These are phyloP conservation scores for Bryum argenteum DNA, from an alignment of 225 moss, liverwort and hornwort genomes.

Conservation along the genomic window DNA sequence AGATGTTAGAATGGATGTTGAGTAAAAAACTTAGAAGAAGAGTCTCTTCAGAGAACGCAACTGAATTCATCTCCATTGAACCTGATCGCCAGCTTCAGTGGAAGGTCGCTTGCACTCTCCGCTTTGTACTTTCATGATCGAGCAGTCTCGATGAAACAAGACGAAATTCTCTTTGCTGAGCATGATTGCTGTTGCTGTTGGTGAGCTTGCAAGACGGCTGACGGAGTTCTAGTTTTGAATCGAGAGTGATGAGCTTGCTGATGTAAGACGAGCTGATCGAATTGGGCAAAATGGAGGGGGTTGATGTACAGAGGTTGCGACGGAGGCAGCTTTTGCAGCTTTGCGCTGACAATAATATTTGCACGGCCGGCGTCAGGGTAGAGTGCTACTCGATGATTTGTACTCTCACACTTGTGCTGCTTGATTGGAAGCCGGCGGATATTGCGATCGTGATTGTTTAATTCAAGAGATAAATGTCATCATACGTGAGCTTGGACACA, in stretches of 20 bases:
- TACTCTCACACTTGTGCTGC: too few relatives aligned
- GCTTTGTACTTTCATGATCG: conserved; percentile 15
- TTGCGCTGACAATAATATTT: conserved; percentile 39
- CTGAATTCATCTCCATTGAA: conserved; percentile 27
- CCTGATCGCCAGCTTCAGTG: conserved; percentile 28
- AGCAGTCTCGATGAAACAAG: conserved; percentile 10
- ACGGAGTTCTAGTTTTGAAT: not conserved
- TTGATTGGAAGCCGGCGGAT: too few relatives aligned
- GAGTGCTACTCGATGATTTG: not conserved
- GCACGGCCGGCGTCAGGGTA: conserved; percentile 60
- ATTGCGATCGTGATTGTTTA: too few relatives aligned
- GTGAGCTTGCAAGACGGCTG: conserved; percentile 3
- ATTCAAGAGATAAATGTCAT: too few relatives aligned
- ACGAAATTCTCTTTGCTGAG: not conserved
- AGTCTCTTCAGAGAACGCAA: conserved; percentile 23
- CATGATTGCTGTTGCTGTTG: not conserved
- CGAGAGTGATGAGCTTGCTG: not conserved
- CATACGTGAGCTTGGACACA: too few relatives aligned
- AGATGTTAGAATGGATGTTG: not conserved
- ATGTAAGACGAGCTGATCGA: not conserved
- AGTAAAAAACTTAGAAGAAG: conserved; percentile 21
- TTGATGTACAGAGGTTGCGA: conserved; percentile 40
- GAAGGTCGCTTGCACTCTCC: conserved; percentile 1
- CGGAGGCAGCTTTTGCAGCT: conserved; percentile 55
- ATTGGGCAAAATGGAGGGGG: conserved; percentile 41